Evolutionary conservation across 768 basidiomycete genomes (phyloP), one percentile per base, ranked within the genome.

Genomic region (Cantharellus anzutake): DNA sequence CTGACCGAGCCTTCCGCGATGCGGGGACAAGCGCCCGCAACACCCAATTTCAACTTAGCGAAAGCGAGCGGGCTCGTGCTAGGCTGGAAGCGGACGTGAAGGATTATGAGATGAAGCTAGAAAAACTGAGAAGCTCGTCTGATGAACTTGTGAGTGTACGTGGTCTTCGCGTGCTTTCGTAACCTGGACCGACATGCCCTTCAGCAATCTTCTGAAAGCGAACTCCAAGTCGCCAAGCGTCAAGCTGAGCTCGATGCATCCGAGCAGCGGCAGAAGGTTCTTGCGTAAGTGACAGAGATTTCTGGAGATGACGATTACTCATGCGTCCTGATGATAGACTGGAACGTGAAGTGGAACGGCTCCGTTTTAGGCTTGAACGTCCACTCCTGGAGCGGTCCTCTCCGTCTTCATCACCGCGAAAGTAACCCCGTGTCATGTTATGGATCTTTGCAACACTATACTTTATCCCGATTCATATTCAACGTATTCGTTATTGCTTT

Each of bases 231-330:
- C 5, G 78, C 77, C 34, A 86, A 86, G 69, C 80, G 86, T 40
- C 76, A 84, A 50, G 83, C 82, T 42, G 86, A 87, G 65, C 76
- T 84, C 42, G 86, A 89, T 64, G 83, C 82, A 39, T 78, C 72
- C 3, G 86, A 89, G 63, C 80, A 78, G 65, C 84, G 80, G 68
- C 83, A 86, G 68, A 78, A 78, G 62, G 75, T 80, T 48, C 72
- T 86, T 14, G 79, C 75, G 85, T 86, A 65, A 57, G 82, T 68
- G 3, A 39, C 38, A 40, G 39, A 42, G 29, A 34, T 51, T 4
- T 14, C 4, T 52, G 51, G 55, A 56, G 1, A 44, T 58, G 16
- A 41, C 7, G 57, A 11, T 14, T 39, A 56, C 59, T 40, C 35
- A 48, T 42, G 51, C 39, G 35, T 38, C 56, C 51, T 29, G 55